Percentiles rank a stretch among this genome's conserved stretches.
These are phyloP conservation scores for Penicillium sp. DNA, from an alignment of 2,329 filamentous ascomycete species.

Conservation along the genomic window DNA sequence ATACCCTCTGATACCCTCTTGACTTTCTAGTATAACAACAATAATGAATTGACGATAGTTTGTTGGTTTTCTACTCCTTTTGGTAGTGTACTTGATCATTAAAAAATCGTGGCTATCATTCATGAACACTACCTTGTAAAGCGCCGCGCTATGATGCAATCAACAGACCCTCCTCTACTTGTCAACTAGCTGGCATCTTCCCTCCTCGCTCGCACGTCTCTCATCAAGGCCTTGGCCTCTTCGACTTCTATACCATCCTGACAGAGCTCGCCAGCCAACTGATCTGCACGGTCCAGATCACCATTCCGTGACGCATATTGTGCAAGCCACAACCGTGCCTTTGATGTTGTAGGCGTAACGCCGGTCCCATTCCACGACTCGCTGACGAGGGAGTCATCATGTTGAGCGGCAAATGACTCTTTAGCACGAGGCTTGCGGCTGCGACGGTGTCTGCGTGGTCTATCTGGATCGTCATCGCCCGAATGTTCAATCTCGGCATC, in stretches of 20 bases:
- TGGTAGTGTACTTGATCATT: not conserved
- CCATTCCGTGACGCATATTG: constrained; percentile 73
- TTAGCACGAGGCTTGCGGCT: constrained; percentile 47
- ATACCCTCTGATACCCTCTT: constrained; percentile 3
- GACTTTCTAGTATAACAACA: not conserved
- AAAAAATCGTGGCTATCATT: constrained; percentile 1
- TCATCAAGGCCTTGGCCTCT: constrained; percentile 89
- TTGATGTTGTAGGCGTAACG: constrained; percentile 87
- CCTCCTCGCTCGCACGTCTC: constrained; percentile 78
- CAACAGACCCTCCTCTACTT: not conserved
- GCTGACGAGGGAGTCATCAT: constrained; percentile 39
- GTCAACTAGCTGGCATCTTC: constrained; percentile 43
- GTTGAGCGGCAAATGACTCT: constrained; percentile 31
- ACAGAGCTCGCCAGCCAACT: constrained; percentile 85
- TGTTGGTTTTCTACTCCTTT: not conserved
- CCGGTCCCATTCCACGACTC: constrained; percentile 64
- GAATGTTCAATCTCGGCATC: constrained; percentile 36
- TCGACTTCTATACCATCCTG: constrained; percentile 96
- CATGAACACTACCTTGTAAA: not conserved
- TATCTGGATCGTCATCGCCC: constrained; percentile 31
- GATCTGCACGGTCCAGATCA: constrained; percentile 74
- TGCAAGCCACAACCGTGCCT: constrained; percentile 91
- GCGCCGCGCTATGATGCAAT: not conserved
- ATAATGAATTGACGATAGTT: too few species aligned
- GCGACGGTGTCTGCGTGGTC: constrained; percentile 63